A percentile compares a stretch with the other conserved stretches of the same genome.
Conservation (phyloP, 139 green algal species). For the Eudorina sp. region DNA sequence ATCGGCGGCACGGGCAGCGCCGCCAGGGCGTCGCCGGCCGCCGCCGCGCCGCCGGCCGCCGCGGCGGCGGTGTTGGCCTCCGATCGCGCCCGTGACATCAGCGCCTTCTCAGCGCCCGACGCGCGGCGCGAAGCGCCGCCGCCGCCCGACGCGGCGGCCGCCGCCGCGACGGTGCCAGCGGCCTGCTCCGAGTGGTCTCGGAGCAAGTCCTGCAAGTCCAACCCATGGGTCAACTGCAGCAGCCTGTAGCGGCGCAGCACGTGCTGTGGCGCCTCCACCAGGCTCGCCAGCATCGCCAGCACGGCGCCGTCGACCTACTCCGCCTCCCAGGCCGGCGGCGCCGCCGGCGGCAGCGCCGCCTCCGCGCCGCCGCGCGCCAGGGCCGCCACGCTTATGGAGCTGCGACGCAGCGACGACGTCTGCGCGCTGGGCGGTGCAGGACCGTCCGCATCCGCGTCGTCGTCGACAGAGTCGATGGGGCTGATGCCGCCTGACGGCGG, state of each 20-base stretch:
- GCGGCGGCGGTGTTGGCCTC: neutral
- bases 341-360: neutral
- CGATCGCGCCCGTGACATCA: neutral
- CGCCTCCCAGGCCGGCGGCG: neutral
- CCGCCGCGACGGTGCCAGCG: neutral
- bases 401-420: neutral
- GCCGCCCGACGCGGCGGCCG: neutral
- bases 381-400: neutral
- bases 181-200: slow-evolving; percentile 26
- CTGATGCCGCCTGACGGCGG: neutral
- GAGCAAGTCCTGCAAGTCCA: slow-evolving; percentile 43
- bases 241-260: slow-evolving; percentile 37
- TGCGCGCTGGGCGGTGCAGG: neutral
- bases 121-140: no score
- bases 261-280: slow-evolving; percentile 32
- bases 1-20: no score
- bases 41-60: neutral
- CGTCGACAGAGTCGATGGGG: neutral
- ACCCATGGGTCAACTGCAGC: slow-evolving; percentile 41
- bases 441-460: neutral
- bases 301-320: slow-evolving; percentile 14
- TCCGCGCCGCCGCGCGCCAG: neutral
- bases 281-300: slow-evolving; percentile 12
- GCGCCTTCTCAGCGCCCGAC: neutral
- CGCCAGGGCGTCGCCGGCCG: no score